Evolutionary conservation across 352 stramenopile genomes (phyloP).

Genomic region (Phytopythium oedochilum): DNA sequence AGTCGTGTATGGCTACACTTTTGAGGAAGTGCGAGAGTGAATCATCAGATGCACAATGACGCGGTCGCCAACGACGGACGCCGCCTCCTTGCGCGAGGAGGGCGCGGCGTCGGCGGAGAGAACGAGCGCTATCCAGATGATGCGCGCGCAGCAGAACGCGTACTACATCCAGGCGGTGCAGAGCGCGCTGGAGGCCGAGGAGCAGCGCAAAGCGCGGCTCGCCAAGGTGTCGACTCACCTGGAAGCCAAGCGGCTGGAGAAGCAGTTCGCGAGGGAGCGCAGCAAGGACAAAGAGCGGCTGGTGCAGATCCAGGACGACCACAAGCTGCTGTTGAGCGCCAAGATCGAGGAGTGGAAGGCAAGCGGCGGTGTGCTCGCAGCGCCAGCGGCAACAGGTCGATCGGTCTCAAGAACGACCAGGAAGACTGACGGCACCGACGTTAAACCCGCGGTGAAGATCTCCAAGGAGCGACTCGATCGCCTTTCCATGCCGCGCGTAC

Average conservation of each 20-base stretch:
- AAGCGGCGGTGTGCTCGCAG: slow-evolving; percentile 13
- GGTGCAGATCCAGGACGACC: slow-evolving; percentile 58
- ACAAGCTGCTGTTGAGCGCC: slow-evolving; percentile 36
- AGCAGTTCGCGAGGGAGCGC: slow-evolving; percentile 47
- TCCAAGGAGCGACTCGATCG: slow-evolving; percentile 42
- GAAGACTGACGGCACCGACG: slow-evolving; percentile 3
- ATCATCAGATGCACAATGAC: too few species aligned
- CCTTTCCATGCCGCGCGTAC: slow-evolving; percentile 26
- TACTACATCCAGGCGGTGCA: slow-evolving; percentile 59
- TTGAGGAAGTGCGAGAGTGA: too few species aligned
- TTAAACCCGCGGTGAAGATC: slow-evolving; percentile 24
- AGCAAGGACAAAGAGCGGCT: slow-evolving; percentile 41
- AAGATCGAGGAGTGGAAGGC: slow-evolving; percentile 56
- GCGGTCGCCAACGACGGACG: background rate
- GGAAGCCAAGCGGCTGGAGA: slow-evolving; percentile 43
- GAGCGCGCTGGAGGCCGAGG: slow-evolving; percentile 44
- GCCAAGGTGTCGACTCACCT: slow-evolving; percentile 27
- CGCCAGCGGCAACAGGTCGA: background rate
- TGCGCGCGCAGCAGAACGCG: slow-evolving; percentile 18
- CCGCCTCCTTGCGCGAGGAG: background rate
- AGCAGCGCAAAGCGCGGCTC: slow-evolving; percentile 40
- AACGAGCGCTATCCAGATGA: slow-evolving; percentile 8
- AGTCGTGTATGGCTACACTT: background rate
- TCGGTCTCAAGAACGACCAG: background rate
- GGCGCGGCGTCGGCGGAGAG: background rate